phyloP scores from a whole-genome alignment of 73 alveolate genomes.

The Paramecium biaurelia region DNA sequence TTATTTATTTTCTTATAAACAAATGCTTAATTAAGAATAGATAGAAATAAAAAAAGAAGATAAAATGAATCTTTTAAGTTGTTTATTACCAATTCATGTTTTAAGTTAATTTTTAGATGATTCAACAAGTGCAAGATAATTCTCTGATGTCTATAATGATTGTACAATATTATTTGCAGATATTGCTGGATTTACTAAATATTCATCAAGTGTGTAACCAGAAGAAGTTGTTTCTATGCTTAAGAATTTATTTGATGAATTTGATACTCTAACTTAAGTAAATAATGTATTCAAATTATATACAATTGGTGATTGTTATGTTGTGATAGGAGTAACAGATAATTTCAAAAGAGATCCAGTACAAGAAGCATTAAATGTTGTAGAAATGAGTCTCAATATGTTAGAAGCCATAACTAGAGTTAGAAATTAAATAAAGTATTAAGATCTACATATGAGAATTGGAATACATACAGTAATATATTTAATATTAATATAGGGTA shows the following conservation, averaged over 20 bases:
- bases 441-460: constrained; percentile 68
- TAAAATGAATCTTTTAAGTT: constrained; percentile 52
- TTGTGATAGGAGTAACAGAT: constrained; percentile 62
- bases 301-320: constrained; percentile 69
- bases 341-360: constrained; percentile 58
- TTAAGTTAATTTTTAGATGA: constrained; percentile 51
- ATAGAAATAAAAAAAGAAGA: constrained; percentile 47
- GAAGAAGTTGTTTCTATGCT: constrained; percentile 67
- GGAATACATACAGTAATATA: constrained; percentile 76
- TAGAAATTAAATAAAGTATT: constrained; percentile 56
- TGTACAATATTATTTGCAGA: constrained; percentile 64
- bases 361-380: constrained; percentile 58
- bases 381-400: constrained; percentile 57
- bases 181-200: constrained; percentile 67
- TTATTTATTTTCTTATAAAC: neutral
- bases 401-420: constrained; percentile 64
- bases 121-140: neutral
- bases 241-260: constrained; percentile 53
- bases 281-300: constrained; percentile 58
- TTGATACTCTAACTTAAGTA: constrained; percentile 23
- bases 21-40: neutral
- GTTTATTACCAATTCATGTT: constrained; percentile 56
- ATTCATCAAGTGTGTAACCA: constrained; percentile 53
- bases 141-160: constrained; percentile 54
- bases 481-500: constrained; percentile 28